Evolutionary conservation across 2,329 filamentous ascomycete species (phyloP).

Genomic region (Penicillium corylophilum): DNA sequence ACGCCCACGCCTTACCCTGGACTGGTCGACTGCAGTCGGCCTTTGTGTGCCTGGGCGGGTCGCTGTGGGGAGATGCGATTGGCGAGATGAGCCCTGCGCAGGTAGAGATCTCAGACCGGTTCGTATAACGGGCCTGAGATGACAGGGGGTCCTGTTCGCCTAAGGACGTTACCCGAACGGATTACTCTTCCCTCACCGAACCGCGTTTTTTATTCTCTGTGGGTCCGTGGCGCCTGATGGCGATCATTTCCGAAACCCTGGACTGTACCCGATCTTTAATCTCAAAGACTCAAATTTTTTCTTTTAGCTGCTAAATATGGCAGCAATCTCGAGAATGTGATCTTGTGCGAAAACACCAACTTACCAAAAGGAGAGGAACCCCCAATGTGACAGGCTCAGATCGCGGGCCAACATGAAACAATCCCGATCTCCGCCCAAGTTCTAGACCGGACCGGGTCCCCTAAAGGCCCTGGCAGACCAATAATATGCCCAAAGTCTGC

Average conservation of each 20-base stretch:
- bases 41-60: not conserved
- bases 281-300: not conserved
- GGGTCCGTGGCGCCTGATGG: not conserved
- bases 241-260: not conserved
- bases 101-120: not conserved
- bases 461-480: not conserved
- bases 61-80: not conserved
- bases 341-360: not conserved
- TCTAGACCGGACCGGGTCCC: slow-evolving; percentile 3
- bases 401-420: slow-evolving; percentile 2
- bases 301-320: not conserved
- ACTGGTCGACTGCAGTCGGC: not conserved
- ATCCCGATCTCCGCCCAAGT: slow-evolving; percentile 2
- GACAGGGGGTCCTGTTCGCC: not conserved
- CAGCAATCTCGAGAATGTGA: not conserved
- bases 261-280: not conserved
- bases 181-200: not conserved
- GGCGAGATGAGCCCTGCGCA: not conserved
- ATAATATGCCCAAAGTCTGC: not conserved
- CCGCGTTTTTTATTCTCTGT: not conserved
- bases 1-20: not conserved
- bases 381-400: not conserved
- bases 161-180: not conserved
- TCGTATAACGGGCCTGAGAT: not conserved
- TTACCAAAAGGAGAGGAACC: not conserved